Evolutionary conservation across 148 eudicot species (phyloP).

Genomic region (Chenopodium formosanum): DNA sequence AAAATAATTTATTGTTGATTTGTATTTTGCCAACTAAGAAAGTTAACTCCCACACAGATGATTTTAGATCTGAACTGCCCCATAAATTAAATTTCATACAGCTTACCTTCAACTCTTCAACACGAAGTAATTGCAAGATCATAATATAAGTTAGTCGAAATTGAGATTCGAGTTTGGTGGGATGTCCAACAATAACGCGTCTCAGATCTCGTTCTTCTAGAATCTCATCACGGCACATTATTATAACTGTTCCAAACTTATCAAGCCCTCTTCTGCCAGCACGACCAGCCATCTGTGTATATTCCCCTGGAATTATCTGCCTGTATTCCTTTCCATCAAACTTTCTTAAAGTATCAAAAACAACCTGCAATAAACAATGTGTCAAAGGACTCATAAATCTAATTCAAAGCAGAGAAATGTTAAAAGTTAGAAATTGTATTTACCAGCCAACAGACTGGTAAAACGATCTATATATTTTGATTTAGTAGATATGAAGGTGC

Average conservation of each 20-base stretch:
- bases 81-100: background rate
- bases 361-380: constrained; percentile 53
- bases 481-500: background rate
- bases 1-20: background rate
- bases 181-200: constrained; percentile 73
- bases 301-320: constrained; percentile 94
- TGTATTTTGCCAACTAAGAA: background rate
- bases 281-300: constrained; percentile 99
- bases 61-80: background rate
- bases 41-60: background rate
- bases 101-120: constrained; percentile 91
- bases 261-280: constrained; percentile 99
- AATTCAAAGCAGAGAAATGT: background rate
- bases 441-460: background rate
- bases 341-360: constrained; percentile 90
- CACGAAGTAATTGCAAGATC: constrained; percentile 96
- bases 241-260: constrained; percentile 87
- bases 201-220: constrained; percentile 80
- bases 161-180: constrained; percentile 97
- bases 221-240: constrained; percentile 94
- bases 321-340: constrained; percentile 98
- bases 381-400: background rate
- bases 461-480: background rate
- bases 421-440: background rate
- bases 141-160: constrained; percentile 95